Conservation (phyloP, 768 basidiomycete species). For the Rhizopogon vesiculosus region DNA sequence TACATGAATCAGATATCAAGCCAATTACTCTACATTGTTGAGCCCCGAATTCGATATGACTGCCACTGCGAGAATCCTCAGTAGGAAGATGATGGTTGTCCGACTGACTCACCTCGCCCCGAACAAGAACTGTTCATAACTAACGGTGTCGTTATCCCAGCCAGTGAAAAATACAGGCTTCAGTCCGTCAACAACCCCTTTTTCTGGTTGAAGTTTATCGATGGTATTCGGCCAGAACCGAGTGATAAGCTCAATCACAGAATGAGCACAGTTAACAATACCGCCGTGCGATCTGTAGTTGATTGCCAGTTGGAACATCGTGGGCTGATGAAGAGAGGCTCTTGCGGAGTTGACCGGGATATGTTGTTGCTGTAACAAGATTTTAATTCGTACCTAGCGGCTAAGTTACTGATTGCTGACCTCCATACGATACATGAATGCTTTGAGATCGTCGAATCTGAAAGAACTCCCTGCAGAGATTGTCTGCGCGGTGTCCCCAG, state of each 20-base stretch:
- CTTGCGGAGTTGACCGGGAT: constrained; percentile 5
- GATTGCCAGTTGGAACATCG: constrained; percentile 50
- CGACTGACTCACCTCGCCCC: constrained; percentile 34
- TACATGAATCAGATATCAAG: neutral
- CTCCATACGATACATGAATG: constrained; percentile 60
- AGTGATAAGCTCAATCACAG: constrained; percentile 56
- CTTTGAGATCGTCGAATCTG: constrained; percentile 65
- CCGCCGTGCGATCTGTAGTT: constrained; percentile 75
- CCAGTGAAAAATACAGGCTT: constrained; percentile 56
- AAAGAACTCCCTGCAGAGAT: constrained; percentile 73
- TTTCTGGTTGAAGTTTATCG: constrained; percentile 52
- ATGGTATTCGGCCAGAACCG: constrained; percentile 62
- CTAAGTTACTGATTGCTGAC: constrained; percentile 26
- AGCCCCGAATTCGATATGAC: constrained; percentile 55
- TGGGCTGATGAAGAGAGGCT: constrained; percentile 19
- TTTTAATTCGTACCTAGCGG: neutral
- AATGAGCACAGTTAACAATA: constrained; percentile 69
- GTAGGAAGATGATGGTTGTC: neutral
- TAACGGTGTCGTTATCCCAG: constrained; percentile 36
- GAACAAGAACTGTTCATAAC: constrained; percentile 56
- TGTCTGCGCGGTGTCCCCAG: constrained; percentile 77
- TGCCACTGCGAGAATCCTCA: constrained; percentile 31
- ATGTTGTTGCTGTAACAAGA: constrained; percentile 16
- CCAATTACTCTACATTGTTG: constrained; percentile 47
- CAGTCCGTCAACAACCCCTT: constrained; percentile 46